Evolutionary conservation across 495 filamentous ascomycete species (phyloP).

Genomic region (Ascodesmis nigricans): DNA sequence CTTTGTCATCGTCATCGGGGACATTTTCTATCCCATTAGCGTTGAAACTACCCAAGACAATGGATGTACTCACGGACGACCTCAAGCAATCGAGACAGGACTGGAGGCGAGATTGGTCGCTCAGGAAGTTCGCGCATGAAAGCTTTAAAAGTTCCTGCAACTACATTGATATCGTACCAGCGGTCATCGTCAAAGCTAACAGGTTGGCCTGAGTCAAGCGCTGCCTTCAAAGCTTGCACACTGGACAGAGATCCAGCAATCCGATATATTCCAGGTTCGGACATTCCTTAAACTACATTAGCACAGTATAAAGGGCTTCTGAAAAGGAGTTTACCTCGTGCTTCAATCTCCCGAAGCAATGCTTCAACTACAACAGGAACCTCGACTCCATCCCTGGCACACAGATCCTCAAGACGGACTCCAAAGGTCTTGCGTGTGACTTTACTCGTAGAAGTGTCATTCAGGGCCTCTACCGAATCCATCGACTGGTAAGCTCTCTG

Average conservation of each 20-base stretch:
- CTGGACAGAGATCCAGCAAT: constrained; percentile 22
- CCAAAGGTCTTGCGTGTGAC: constrained; percentile 21
- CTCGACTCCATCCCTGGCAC: constrained; percentile 21
- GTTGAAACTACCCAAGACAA: neutral
- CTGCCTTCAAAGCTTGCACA: constrained; percentile 20
- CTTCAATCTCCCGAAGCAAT: constrained; percentile 21
- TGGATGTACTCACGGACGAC: constrained; percentile 12
- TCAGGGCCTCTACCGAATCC: constrained; percentile 21
- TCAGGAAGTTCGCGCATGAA: constrained; percentile 23
- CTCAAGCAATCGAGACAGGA: constrained; percentile 16
- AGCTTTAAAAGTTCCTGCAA: constrained; percentile 22
- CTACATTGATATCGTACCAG: constrained; percentile 23
- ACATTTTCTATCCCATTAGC: constrained; percentile 15
- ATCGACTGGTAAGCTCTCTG: constrained; percentile 15
- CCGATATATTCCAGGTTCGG: constrained; percentile 22
- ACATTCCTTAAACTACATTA: constrained; percentile 15
- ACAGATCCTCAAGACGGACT: constrained; percentile 20
- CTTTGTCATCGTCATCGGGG: constrained; percentile 19
- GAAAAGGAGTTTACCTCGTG: constrained; percentile 12
- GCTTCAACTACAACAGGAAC: constrained; percentile 21
- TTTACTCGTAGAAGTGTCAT: constrained; percentile 16
- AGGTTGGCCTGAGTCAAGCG: constrained; percentile 21
- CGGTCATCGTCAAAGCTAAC: constrained; percentile 22
- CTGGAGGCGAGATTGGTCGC: constrained; percentile 14
- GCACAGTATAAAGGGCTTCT: neutral